phyloP scores from a whole-genome alignment of 805 yeast species.

The Candida coquimbonensis region DNA sequence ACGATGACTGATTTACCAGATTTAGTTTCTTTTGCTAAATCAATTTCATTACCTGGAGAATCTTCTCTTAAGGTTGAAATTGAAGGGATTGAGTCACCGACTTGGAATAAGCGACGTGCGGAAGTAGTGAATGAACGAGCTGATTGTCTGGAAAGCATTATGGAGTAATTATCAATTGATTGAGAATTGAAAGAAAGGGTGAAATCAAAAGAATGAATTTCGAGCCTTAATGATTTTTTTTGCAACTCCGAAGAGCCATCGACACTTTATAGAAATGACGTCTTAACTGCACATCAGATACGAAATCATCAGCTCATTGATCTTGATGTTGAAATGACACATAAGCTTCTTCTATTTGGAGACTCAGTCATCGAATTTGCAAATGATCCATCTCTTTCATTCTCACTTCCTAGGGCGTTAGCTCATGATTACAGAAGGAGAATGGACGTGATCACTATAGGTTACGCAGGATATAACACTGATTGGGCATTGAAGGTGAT shows the following conservation, averaged over 20 bases:
- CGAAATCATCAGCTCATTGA: no score
- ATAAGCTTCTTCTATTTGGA: background rate
- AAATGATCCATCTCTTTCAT: background rate
- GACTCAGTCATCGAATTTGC: background rate
- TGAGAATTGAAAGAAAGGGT: background rate
- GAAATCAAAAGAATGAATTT: background rate
- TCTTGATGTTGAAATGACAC: no score
- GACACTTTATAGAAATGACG: no score
- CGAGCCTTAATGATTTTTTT: background rate
- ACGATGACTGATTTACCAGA: constrained; percentile 48
- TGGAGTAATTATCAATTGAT: background rate
- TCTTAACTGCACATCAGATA: no score
- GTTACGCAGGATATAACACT: background rate
- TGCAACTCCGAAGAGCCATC: background rate
- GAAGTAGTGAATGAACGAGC: constrained; percentile 22
- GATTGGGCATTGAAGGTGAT: background rate
- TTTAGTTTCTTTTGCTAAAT: constrained; percentile 41
- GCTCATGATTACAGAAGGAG: background rate
- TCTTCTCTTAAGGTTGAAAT: constrained; percentile 45
- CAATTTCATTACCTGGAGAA: constrained; percentile 57
- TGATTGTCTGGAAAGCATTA: constrained; percentile 12
- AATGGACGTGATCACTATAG: background rate
- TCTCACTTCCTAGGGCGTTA: background rate
- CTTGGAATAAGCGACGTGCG: constrained; percentile 30
- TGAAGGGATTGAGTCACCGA: constrained; percentile 59